Percentiles rank a stretch among this genome's conserved stretches.
phyloP scores from a whole-genome alignment of 441 rosid species.

The California macrophylla region DNA sequence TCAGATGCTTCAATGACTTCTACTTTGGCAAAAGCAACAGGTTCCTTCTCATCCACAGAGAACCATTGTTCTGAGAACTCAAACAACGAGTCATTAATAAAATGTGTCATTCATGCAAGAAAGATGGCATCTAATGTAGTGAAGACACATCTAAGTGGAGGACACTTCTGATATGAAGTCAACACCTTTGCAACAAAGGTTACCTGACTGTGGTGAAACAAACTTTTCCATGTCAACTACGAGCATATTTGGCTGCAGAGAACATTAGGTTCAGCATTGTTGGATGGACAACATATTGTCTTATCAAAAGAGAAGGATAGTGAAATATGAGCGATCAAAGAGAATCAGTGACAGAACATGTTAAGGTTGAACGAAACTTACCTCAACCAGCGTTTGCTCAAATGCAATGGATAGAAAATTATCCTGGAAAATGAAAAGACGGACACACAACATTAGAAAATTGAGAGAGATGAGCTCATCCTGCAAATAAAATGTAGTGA shows the following conservation, averaged over 20 bases:
- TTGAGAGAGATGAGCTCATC: slow-evolving; percentile 8
- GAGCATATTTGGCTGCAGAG: slow-evolving; percentile 86
- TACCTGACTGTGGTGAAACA: slow-evolving; percentile 49
- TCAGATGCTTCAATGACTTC: slow-evolving; percentile 80
- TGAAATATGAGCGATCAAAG: neutral
- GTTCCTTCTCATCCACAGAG: slow-evolving; percentile 67
- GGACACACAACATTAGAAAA: slow-evolving; percentile 11
- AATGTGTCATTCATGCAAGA: no score
- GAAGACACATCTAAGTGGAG: no score
- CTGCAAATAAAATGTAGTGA: neutral
- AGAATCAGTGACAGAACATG: neutral
- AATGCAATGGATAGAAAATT: slow-evolving; percentile 74
- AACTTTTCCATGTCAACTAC: slow-evolving; percentile 87
- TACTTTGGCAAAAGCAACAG: slow-evolving; percentile 55
- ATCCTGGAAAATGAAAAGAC: slow-evolving; percentile 40
- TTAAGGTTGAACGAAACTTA: slow-evolving; percentile 21
- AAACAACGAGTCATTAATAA: neutral
- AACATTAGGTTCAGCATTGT: neutral
- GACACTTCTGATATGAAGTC: neutral
- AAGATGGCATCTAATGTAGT: no score
- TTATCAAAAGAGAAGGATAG: neutral
- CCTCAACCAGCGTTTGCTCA: slow-evolving; percentile 93
- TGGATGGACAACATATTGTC: no score
- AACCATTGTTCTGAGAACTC: slow-evolving; percentile 54
- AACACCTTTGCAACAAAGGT: neutral